Percentiles rank a stretch among this genome's conserved stretches.
These are phyloP conservation scores for Stentor roeselii DNA, from an alignment of 73 alveolate genomes.

Conservation along the genomic window DNA sequence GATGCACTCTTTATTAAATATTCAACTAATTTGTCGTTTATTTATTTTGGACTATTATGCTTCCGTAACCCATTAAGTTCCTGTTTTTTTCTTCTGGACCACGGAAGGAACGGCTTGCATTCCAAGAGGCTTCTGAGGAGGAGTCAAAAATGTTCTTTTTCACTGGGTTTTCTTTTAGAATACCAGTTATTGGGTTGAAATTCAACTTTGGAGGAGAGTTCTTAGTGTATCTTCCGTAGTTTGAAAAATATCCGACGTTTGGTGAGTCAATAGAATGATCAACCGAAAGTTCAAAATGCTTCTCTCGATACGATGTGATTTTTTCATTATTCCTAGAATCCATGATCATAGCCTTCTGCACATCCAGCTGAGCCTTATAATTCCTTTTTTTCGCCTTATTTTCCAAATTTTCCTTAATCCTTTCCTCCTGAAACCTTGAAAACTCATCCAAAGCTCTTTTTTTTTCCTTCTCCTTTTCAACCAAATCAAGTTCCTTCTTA, in stretches of 20 bases:
- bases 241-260: background rate
- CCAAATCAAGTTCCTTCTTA: background rate
- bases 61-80: background rate
- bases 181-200: background rate
- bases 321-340: background rate
- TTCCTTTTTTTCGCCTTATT: no score
- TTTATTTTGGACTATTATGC: background rate
- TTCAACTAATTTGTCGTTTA: background rate
- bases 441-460: background rate
- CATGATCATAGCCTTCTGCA: background rate
- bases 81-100: background rate
- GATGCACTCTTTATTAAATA: background rate
- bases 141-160: background rate
- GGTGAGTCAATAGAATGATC: conserved; percentile 4
- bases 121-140: background rate
- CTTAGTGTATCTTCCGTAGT: background rate
- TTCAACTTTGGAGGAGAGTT: background rate
- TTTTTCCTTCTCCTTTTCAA: background rate
- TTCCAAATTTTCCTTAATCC: background rate
- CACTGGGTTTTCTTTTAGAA: background rate
- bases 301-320: background rate
- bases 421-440: background rate
- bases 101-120: background rate
- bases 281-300: background rate
- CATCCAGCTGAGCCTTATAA: background rate